These are phyloP conservation scores for Talaromyces adpressus DNA, from an alignment of 495 filamentous ascomycete species.

Conservation along the genomic window DNA sequence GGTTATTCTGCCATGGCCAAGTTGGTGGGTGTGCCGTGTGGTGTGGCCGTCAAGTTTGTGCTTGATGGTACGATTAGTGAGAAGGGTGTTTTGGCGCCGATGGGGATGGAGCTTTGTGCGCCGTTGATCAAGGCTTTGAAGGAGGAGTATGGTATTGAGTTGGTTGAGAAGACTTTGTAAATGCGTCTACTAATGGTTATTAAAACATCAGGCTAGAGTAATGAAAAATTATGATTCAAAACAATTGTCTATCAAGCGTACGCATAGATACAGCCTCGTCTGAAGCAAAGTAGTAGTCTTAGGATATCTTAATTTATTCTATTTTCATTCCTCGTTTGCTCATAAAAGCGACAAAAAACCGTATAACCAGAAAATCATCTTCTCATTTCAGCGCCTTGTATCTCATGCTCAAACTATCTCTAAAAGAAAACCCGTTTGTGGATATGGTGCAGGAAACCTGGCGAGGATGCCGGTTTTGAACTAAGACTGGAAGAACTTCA, in stretches of 20 bases:
- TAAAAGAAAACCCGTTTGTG: neutral
- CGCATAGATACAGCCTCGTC: neutral
- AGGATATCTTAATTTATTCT: neutral
- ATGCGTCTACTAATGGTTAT: neutral
- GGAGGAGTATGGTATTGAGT: slow-evolving; percentile 52
- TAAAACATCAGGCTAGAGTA: neutral
- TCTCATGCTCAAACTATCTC: neutral
- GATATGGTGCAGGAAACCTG: neutral
- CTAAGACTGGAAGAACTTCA: slow-evolving; percentile 9
- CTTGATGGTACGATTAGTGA: slow-evolving; percentile 72
- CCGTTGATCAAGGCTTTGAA: slow-evolving; percentile 61
- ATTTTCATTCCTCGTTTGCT: slow-evolving; percentile 1
- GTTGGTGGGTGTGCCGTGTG: slow-evolving; percentile 60
- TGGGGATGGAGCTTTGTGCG: slow-evolving; percentile 62
- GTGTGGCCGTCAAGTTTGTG: slow-evolving; percentile 68
- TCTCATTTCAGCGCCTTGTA: neutral
- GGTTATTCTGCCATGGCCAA: slow-evolving; percentile 91
- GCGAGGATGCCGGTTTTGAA: neutral
- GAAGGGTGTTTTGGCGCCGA: slow-evolving; percentile 77
- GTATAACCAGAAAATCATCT: neutral
- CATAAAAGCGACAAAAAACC: slow-evolving; percentile 1
- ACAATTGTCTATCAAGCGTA: neutral
- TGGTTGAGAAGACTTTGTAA: slow-evolving; percentile 37
- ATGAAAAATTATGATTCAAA: neutral
- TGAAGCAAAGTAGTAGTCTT: neutral